A percentile compares a stretch with the other conserved stretches of the same genome.
Evolutionary conservation across 2,329 filamentous ascomycete species (phyloP).

Genomic region (Golovinomyces cichoracearum): DNA sequence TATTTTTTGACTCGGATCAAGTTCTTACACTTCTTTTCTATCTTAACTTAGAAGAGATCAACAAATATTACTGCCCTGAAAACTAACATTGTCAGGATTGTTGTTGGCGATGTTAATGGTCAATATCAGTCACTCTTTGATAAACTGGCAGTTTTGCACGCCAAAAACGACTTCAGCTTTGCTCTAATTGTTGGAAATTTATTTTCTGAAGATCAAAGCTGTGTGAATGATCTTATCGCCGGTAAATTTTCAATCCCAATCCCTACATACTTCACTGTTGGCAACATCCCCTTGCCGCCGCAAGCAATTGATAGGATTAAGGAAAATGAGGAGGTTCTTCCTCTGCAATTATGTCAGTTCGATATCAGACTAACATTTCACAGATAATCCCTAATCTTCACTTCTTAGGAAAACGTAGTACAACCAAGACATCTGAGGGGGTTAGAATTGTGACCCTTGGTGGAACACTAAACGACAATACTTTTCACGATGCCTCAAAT

Average conservation of each 20-base stretch:
- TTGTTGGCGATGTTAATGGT: constrained; percentile 62
- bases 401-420: constrained; percentile 65
- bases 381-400: constrained; percentile 70
- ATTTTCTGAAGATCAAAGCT: constrained; percentile 39
- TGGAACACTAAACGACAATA: constrained; percentile 37
- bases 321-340: constrained; percentile 32
- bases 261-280: constrained; percentile 76
- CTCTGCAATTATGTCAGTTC: too few species aligned
- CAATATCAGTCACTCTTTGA: constrained; percentile 48
- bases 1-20: too few species aligned
- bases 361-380: constrained; percentile 5
- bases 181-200: constrained; percentile 66
- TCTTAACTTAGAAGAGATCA: too few species aligned
- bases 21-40: too few species aligned
- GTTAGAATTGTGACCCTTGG: constrained; percentile 70
- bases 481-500: constrained; percentile 35
- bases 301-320: constrained; percentile 48
- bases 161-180: constrained; percentile 70
- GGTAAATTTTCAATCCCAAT: constrained; percentile 52
- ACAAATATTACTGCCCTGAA: too few species aligned
- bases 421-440: constrained; percentile 71
- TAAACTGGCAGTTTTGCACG: constrained; percentile 56
- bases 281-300: constrained; percentile 42
- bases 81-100: constrained; percentile 16
- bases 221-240: constrained; percentile 36